Evolutionary conservation across 1,284 basidiomycete species (phyloP), one percentile per base, ranked within the genome.

Genomic region (Entoloma clypeatum): DNA sequence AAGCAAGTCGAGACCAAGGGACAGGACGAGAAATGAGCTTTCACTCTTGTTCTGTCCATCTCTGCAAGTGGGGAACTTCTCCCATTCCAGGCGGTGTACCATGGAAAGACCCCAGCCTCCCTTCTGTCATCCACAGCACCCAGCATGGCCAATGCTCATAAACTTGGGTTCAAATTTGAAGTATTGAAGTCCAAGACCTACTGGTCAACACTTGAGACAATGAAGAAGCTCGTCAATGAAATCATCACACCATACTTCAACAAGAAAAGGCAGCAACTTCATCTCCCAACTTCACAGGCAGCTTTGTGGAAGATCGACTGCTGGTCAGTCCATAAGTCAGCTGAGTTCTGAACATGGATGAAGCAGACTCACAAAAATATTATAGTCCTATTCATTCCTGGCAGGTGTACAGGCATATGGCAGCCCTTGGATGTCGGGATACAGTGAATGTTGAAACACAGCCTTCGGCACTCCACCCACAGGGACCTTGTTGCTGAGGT

Each of bases 201-300:
- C 45, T 70, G 66, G 67, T 64, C 64, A 10, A 68, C 52, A 6
- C 49, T 56, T 3, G 47, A 42, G 0, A 61, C 59, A 2, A 68
- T 70, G 65, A n/a, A 54, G 7, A 30, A 13, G 14, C 62, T 62
- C 21, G 56, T 68, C n/a, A 38, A 53, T 13, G 32, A 56, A 2
- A 61, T 65, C 13, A 48, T 67, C 9, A 54, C 53, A 8, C 67
- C 63, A 1, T 62, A 65, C 33, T 62, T 64, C 34, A 24, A 52
- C 0, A 5, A n/a, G 2, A 47, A 43, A 18, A 61, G 58, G 27
- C 14, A 30, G 6, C 16, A 41, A 4, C 50, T 61, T 2, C 40
- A 38, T 7, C 52, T 14, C 39, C 45, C 10, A 14, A 36, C 16
- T 17, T 39, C 16, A 11, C 11, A 16, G 16, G 9, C 25, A 30